Base-by-base conservation (phyloP, 805 yeast species). In the Ogataea trehaloabstinens region DNA sequence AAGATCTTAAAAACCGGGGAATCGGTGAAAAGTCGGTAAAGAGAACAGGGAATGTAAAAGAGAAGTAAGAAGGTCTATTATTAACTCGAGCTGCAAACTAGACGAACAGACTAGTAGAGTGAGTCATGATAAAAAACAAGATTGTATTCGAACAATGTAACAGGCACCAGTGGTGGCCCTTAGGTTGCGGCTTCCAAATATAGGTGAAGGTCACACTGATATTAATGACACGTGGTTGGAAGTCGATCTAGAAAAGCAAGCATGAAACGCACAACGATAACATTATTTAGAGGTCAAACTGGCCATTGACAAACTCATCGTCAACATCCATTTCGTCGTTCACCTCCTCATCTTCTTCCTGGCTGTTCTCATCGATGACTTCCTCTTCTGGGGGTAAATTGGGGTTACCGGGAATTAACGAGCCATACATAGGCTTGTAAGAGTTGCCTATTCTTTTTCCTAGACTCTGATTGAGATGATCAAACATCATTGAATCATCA, bases 401-500 rank as follows among this genome's bases (percentile, higher is more conserved):
- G 6, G 90, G 89, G 56, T 85, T 80, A 3, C 89, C 89, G 2
- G 86, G 86, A 22, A 85, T 82, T 48, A 85, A 77, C 1, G 90
- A 82, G 4, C 89, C 90, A 43, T 51, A 56, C 24, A 48, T 76
- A 8, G 66, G 66, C 47, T 62, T 53, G 60, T 66, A 72, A 35
- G 62, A 62, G 54, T 46, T 65, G 46, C 44, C 73, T 54, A 52
- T 54, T 57, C 49, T 64, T 49, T 57, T 67, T 50, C 52, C 66
- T 34, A 66, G 64, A 13, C 61, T 49, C 16, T 55, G 52, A 52
- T 52, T 54, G 30, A 84, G 83, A 63, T 85, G 85, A 51, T 90
- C 96, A 55, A 90, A 95, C 73, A 91, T 80, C 21, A 95, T 78
- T 19, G 95, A 83, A 46, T 86, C 97, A 61, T 90, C 96, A 34